Evolutionary conservation across 352 stramenopile species (phyloP), one percentile per base, ranked within the genome.

Genomic region (Globisporangium rhizosaccharum): DNA sequence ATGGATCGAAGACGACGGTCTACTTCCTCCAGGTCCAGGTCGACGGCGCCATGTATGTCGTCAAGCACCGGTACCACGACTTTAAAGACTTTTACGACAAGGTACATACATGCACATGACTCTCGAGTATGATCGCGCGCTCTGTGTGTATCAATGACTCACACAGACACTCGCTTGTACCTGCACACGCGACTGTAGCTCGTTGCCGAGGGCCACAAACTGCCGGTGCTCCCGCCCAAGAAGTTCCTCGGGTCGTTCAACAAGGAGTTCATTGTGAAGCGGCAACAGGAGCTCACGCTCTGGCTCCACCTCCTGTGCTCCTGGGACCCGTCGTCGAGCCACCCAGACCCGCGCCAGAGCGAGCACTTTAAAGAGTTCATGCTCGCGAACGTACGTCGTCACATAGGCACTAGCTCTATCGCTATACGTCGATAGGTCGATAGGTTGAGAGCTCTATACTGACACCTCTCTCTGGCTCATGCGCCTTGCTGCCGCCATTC

Each of bases 201-300:
- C n/a, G 66, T 71, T 2, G 64, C 67, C 11, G 85, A 93, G 51
- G 86, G 86, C 15, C 87, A 78, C 66, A 86, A 88, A 55, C 86
- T 81, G 61, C 84, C 85, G 7, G 80, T 82, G 47, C 68, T 96
- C 30, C 87, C 87, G 33, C 85, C 87, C 3, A 94, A 94, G 63
- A 96, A 96, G 69, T 91, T 96, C 61, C 57, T 96, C 18, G 87
- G 87, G 48, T 90, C 82, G 57, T 89, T 94, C 56, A 93, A 94
- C 74, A 90, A 91, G 62, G 85, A 94, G 51, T 96, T 96, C 55
- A 90, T 96, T 54, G 80, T 90, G 66, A 92, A 94, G 67, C 82
- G 87, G 14, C 86, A 94, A 67, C 77, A 92, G 60, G 87, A 96
- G 65, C 68, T 96, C 33, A 80, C 85, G 50, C 84, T 85, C 62